phyloP scores from a whole-genome alignment of 257 asterid genomes.

The Solanum tacnaense region DNA sequence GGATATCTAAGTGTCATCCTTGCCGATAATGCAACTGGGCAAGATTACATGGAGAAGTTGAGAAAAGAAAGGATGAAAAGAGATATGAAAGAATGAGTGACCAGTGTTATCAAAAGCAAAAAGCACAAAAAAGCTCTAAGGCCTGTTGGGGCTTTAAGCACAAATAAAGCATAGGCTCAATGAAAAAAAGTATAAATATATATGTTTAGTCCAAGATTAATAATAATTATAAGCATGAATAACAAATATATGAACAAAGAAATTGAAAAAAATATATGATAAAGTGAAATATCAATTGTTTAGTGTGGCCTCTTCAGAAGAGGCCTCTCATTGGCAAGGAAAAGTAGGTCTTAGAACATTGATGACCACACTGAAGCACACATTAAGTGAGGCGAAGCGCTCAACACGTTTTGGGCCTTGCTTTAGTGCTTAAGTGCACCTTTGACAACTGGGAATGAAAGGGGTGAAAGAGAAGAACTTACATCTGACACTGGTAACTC shows the following conservation, averaged over 20 bases:
- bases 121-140: not conserved
- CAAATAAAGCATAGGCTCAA: not conserved
- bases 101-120: not conserved
- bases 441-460: not conserved
- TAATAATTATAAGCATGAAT: not conserved
- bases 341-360: not conserved
- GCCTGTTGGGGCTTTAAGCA: not conserved
- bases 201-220: not conserved
- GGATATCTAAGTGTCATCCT: not conserved
- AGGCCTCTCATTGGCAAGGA: not conserved
- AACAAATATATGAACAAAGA: not conserved
- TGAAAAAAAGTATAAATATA: not conserved
- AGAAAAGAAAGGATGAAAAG: not conserved
- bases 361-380: not conserved
- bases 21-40: not conserved
- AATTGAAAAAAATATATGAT: not conserved
- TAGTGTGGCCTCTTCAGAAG: not conserved
- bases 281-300: not conserved
- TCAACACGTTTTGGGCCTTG: not conserved
- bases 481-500: slow-evolving; percentile 89
- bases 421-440: not conserved
- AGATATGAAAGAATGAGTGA: not conserved
- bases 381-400: not conserved
- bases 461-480: slow-evolving; percentile 25
- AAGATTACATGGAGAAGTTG: not conserved